These are phyloP conservation scores for Enteropsectra breve DNA, from an alignment of 371 early-diverging fungal genomes.

Conservation along the genomic window DNA sequence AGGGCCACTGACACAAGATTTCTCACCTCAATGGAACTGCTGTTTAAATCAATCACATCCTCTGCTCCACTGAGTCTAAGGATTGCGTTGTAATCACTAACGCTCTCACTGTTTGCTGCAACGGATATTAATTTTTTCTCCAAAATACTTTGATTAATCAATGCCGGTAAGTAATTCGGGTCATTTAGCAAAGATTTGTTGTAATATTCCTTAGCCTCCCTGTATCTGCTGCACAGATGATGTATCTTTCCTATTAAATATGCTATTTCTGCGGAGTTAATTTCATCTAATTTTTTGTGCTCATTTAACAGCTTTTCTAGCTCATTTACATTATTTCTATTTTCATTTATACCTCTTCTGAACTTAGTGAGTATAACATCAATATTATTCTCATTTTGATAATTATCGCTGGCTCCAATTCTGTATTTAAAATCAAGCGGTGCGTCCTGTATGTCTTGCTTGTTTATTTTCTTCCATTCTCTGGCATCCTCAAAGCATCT, in stretches of 20 bases:
- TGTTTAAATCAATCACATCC: constrained; percentile 5
- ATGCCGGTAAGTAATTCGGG: constrained; percentile 18
- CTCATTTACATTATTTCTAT: background rate
- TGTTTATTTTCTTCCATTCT: constrained; percentile 10
- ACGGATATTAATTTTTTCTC: background rate
- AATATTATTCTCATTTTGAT: constrained; percentile 22
- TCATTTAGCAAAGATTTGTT: constrained; percentile 22
- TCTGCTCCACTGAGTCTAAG: background rate
- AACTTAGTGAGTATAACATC: constrained; percentile 20
- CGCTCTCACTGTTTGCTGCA: background rate
- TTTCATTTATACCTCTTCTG: background rate
- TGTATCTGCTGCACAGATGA: constrained; percentile 20
- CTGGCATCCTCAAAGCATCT: constrained; percentile 12
- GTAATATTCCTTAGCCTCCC: constrained; percentile 35
- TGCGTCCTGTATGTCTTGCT: background rate
- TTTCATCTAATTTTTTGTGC: background rate
- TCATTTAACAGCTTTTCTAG: constrained; percentile 9
- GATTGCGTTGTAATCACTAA: constrained; percentile 26
- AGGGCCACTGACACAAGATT: background rate
- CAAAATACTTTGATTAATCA: constrained; percentile 38
- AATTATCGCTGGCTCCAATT: background rate
- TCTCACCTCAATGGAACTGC: background rate
- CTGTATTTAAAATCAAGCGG: constrained; percentile 23
- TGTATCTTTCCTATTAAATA: constrained; percentile 44
- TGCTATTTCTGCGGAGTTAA: constrained; percentile 17